Evolutionary conservation across 2,329 filamentous ascomycete genomes (phyloP).

Genomic region (Clarireedia hainanense): DNA sequence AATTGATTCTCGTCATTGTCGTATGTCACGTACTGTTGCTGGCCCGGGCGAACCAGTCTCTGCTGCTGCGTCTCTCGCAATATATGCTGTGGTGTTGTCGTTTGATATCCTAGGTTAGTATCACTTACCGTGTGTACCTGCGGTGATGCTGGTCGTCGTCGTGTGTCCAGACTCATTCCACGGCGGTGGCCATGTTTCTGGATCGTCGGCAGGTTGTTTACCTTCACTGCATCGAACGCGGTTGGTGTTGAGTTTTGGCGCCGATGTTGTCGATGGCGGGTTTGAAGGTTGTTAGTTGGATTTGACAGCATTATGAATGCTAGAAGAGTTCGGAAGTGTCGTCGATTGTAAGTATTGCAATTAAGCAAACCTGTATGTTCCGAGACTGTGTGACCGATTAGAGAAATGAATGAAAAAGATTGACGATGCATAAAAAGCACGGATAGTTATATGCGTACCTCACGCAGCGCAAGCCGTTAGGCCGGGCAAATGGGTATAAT

Average conservation of each 20-base stretch:
- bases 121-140: slow-evolving; percentile 38
- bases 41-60: slow-evolving; percentile 73
- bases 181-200: slow-evolving; percentile 58
- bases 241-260: slow-evolving; percentile 82
- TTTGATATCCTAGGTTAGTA: slow-evolving; percentile 47
- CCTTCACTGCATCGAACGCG: slow-evolving; percentile 68
- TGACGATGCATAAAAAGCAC: neutral
- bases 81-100: slow-evolving; percentile 59
- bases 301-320: slow-evolving; percentile 74
- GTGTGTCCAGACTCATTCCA: slow-evolving; percentile 76
- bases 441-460: slow-evolving; percentile 43
- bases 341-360: slow-evolving; percentile 41
- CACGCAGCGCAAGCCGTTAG: slow-evolving; percentile 78
- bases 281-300: slow-evolving; percentile 63
- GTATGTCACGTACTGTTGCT: slow-evolving; percentile 21
- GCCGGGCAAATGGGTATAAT: slow-evolving; percentile 53
- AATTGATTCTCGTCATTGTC: slow-evolving; percentile 46
- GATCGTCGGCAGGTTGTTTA: slow-evolving; percentile 55
- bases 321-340: slow-evolving; percentile 60
- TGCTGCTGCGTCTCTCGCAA: slow-evolving; percentile 89
- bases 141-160: slow-evolving; percentile 46
- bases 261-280: slow-evolving; percentile 68
- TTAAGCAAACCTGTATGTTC: slow-evolving; percentile 43
- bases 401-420: neutral
- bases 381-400: slow-evolving; percentile 33